Conservation (phyloP, 805 yeast genomes). For the Metschnikowia kofuensis region DNA sequence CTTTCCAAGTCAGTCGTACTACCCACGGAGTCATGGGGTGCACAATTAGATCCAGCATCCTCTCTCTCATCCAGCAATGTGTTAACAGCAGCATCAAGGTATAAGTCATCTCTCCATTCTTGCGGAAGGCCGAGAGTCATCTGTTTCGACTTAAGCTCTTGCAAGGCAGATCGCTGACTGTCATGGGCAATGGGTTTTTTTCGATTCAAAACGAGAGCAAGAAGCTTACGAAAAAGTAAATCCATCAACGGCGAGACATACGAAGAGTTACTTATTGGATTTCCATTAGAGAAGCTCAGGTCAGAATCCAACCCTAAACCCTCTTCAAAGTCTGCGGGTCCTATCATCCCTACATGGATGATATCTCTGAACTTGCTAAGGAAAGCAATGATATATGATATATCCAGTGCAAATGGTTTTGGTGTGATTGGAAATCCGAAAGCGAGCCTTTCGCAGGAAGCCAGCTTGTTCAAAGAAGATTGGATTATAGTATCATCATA, state of each 20-base stretch:
- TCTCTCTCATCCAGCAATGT: slow-evolving; percentile 6
- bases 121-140: slow-evolving; percentile 32
- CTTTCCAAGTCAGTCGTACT: slow-evolving; percentile 14
- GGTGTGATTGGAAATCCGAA: slow-evolving; percentile 31
- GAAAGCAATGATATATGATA: slow-evolving; percentile 31
- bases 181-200: slow-evolving; percentile 27
- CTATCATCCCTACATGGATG: slow-evolving; percentile 22
- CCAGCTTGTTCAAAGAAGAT: slow-evolving; percentile 17
- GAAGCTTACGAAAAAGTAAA: slow-evolving; percentile 27
- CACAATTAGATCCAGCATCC: slow-evolving; percentile 24
- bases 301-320: slow-evolving; percentile 29
- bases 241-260: slow-evolving; percentile 32
- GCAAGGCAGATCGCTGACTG: slow-evolving; percentile 28
- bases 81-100: slow-evolving; percentile 4
- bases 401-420: slow-evolving; percentile 26
- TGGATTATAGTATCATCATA: slow-evolving; percentile 36
- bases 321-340: slow-evolving; percentile 38
- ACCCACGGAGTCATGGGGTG: slow-evolving; percentile 19
- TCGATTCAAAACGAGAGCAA: slow-evolving; percentile 36
- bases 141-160: slow-evolving; percentile 31
- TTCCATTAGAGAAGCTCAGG: not conserved
- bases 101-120: slow-evolving; percentile 34
- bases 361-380: slow-evolving; percentile 30
- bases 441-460: slow-evolving; percentile 27
- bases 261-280: not conserved